Conservation (phyloP, 192 early-diverging fungal genomes). For the Kappamyces sp. region DNA sequence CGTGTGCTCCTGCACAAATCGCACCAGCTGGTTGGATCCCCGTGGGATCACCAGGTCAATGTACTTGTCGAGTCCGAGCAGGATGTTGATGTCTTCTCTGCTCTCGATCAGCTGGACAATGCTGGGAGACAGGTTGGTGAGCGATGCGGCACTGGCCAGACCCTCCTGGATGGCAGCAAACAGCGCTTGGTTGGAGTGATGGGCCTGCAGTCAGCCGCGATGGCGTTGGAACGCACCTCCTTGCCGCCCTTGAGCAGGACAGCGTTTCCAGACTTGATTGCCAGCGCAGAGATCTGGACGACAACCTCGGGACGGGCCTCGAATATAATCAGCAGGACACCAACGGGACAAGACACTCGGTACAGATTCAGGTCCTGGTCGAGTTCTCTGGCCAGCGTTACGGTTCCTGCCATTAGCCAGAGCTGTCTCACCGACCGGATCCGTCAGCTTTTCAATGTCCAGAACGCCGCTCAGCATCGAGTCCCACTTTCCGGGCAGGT, state of each 20-base stretch:
- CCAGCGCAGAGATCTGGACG: slow-evolving; percentile 90
- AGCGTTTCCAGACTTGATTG: slow-evolving; percentile 95
- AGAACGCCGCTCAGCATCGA: slow-evolving; percentile 80
- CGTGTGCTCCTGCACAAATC: slow-evolving; percentile 85
- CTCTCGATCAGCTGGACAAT: slow-evolving; percentile 85
- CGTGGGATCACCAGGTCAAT: slow-evolving; percentile 96
- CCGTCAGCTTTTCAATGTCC: slow-evolving; percentile 78
- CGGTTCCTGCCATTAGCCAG: slow-evolving; percentile 31
- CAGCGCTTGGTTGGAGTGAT: slow-evolving; percentile 71
- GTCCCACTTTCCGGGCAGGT: slow-evolving; percentile 61
- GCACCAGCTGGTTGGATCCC: slow-evolving; percentile 86
- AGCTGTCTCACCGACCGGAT: slow-evolving; percentile 62
- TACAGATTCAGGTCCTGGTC: slow-evolving; percentile 84
- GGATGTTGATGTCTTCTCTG: slow-evolving; percentile 77
- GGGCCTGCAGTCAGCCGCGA: slow-evolving; percentile 70
- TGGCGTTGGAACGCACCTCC: slow-evolving; percentile 11
- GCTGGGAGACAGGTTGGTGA: slow-evolving; percentile 48
- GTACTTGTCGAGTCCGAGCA: slow-evolving; percentile 83
- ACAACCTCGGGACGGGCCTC: slow-evolving; percentile 98
- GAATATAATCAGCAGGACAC: slow-evolving; percentile 94
- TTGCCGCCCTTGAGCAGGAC: slow-evolving; percentile 96
- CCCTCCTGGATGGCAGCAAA: slow-evolving; percentile 72
- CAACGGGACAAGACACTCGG: slow-evolving; percentile 86
- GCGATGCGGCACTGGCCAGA: slow-evolving; percentile 43
- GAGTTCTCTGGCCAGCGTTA: slow-evolving; percentile 69